Base-by-base conservation (phyloP, 768 basidiomycete species). In the Phylloporus sp. region DNA sequence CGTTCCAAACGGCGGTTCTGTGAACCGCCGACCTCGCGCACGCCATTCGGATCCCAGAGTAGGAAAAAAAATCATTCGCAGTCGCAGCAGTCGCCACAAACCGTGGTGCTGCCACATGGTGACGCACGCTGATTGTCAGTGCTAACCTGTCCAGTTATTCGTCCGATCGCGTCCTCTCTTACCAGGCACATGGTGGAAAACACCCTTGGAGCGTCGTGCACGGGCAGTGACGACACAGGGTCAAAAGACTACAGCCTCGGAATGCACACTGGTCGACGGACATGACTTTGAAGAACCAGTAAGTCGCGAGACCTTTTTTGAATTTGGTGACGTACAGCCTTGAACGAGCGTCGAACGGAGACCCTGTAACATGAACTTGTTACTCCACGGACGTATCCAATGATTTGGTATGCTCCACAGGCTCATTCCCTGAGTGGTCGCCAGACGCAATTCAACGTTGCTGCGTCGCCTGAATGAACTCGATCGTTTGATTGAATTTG, bases 351-450 rank as follows among this genome's bases (percentile, higher is more conserved):
- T 35, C 18, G 21, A 50, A 33, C 41, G 50, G 49, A 35, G 60
- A 60, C 57, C 60, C 57, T 62, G 51, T 18, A 27, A 41, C 29
- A 47, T 46, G 40, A 36, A 57, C 26, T 33, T 8, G 40, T 18
- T 23, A 44, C 52, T 55, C 60, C 59, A 56, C 47, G 59, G 57
- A 62, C 49, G 37, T 60, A 43, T 8, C 27, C 37, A 53, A n/a
- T n/a, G n/a, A n/a, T n/a, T n/a, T n/a, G 41, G 42, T 24, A 45
- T 3, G 54, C 51, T 49, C 60, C 59, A 60, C 59, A 56, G 27
- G 26, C 35, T n/a, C 14, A 27, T 59, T 37, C 31, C 37, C 42
- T 41, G 38, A 15, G 31, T 39, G 55, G 49, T 43, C 27, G 44
- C 48, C 43, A 46, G 38, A 35, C 38, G 50, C 20, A 40, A 53